phyloP scores from a whole-genome alignment of 1,139 yeast species.

The Nakaseomyces uthaithaninus region DNA sequence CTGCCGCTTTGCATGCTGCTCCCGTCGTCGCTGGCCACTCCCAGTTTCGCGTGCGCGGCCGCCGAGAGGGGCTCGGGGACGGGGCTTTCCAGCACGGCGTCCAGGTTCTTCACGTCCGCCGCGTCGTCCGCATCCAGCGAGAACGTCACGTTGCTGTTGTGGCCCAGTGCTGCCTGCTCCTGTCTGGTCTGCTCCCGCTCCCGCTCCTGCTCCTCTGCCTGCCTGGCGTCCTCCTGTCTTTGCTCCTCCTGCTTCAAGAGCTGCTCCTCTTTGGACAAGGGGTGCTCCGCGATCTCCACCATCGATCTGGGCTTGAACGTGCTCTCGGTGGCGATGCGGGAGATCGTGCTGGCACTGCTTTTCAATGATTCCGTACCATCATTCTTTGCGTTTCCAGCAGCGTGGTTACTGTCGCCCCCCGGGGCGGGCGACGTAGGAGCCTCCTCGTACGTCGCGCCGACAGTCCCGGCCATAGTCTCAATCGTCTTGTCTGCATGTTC shows the following conservation, averaged over 20 bases:
- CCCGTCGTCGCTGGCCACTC: not conserved
- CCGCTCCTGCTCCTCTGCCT: not conserved
- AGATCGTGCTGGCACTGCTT: not conserved
- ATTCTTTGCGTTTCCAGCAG: not conserved
- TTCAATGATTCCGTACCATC: not conserved
- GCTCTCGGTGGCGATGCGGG: not conserved
- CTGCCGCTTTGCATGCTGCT: not conserved
- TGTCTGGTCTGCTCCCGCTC: not conserved
- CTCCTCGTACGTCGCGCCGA: constrained; percentile 3
- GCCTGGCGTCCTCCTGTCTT: not conserved
- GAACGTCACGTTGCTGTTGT: constrained; percentile 1
- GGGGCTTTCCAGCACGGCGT: constrained; percentile 11
- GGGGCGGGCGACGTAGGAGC: not conserved
- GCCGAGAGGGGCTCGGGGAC: constrained; percentile 7
- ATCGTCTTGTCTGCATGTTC: constrained; percentile 1
- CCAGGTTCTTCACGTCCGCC: constrained; percentile 8
- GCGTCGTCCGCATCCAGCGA: constrained; percentile 8
- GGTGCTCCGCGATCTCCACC: constrained; percentile 26
- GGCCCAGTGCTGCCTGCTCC: constrained; percentile 7
- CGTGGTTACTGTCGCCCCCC: not conserved
- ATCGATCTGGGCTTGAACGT: constrained; percentile 20
- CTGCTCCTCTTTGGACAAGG: constrained; percentile 7
- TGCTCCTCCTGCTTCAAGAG: not conserved
- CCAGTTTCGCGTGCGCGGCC: not conserved
- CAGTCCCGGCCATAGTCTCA: not conserved